A percentile compares a stretch with the other conserved stretches of the same genome.
Conservation (phyloP, 768 basidiomycete genomes). For the Lentinula aciculospora region DNA sequence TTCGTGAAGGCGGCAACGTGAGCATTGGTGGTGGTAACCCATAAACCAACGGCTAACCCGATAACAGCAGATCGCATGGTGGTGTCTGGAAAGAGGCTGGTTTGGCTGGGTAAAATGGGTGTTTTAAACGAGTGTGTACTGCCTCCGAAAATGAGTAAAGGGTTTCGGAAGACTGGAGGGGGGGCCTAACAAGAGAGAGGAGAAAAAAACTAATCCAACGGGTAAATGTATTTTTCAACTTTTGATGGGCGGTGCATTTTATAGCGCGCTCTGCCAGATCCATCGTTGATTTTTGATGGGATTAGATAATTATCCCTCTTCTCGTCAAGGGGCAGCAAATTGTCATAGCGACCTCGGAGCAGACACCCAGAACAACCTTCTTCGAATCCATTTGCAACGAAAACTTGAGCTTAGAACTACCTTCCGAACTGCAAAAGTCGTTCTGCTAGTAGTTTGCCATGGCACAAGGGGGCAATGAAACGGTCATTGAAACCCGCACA, state of each 20-base stretch:
- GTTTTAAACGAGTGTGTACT: constrained; percentile 2
- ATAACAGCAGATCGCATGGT: constrained; percentile 1
- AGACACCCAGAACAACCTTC: too few species aligned
- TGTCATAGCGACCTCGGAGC: not conserved
- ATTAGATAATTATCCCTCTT: not conserved
- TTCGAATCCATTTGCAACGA: too few species aligned
- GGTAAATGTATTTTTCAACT: not conserved
- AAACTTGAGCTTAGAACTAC: too few species aligned
- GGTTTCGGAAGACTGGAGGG: not conserved
- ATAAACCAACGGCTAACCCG: not conserved
- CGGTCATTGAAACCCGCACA: not conserved
- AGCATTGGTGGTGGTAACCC: constrained; percentile 13
- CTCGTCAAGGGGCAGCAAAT: not conserved
- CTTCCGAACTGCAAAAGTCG: too few species aligned
- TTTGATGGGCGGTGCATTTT: not conserved
- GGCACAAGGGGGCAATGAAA: not conserved
- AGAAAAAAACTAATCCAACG: not conserved
- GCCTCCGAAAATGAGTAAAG: not conserved
- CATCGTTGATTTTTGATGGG: not conserved
- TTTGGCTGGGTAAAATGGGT: not conserved
- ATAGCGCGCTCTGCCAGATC: not conserved
- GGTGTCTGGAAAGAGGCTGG: not conserved
- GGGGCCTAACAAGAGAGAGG: not conserved
- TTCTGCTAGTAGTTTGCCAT: too few species aligned
- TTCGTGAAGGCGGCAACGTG: constrained; percentile 12